Evolutionary conservation across 306 rosid species (phyloP), one percentile per base, ranked within the genome.

Genomic region (Quercus suber): DNA sequence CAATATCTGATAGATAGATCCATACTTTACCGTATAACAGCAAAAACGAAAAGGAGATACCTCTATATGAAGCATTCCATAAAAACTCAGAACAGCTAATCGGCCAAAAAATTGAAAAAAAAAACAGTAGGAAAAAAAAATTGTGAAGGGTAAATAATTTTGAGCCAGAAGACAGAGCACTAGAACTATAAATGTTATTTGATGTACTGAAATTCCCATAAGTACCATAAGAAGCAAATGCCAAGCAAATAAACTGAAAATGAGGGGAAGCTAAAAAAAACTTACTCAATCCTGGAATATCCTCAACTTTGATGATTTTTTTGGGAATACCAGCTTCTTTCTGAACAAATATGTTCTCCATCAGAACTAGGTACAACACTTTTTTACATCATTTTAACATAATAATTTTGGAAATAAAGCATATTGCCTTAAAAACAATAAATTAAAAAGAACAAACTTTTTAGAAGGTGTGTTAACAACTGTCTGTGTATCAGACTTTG

Each of bases 211-310:
- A 67, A 78, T 78, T 30, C 74, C 21, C 57, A 15, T 7, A 30
- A 35, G 63, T 56, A 79, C 69, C 71, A 52, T 58, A 75, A 75
- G 55, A 52, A 25, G 33, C 30, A 64, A 52, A 9, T 41, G 25
- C 37, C 7, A 52, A 73, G 58, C 31, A 57, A 53, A 63, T 31
- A 63, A 80, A 87, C 60, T 69, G 25, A 69, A 23, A 10, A 49
- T 31, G 30, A 77, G 74, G 35, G 72, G 78, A 61, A 83, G 49
- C 73, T n/a, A 68, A 53, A 76, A 76, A 33, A 67, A 28, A 83
- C 97, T 91, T 86, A 95, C 99, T 87, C 85, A 95, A 90, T 57
- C 98, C 98, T 33, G 97, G 97, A 79, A 95, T 93, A 63, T 93
- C 99, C 82, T 91, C 90, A 43, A 89, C 90, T 86, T 91, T 88